Evolutionary conservation across 352 stramenopile genomes (phyloP).

Genomic region (Globisporangium viniferum): DNA sequence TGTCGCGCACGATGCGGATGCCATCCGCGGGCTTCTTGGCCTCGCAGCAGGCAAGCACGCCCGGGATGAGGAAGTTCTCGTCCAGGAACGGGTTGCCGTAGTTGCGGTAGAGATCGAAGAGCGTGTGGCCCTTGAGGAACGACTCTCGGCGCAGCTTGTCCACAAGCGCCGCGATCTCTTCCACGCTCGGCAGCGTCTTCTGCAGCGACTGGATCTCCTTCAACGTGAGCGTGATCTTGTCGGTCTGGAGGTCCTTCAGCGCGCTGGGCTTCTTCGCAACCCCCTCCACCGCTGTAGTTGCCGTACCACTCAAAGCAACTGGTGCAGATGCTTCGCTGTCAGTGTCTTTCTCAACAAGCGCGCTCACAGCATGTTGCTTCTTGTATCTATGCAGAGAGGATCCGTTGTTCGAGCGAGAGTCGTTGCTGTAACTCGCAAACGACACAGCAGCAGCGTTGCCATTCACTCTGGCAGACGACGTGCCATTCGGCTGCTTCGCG

Average conservation of each 20-base stretch:
- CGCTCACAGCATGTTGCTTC: constrained; percentile 2
- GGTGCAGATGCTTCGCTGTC: neutral
- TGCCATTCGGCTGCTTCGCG: constrained; percentile 12
- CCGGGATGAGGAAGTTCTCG: constrained; percentile 75
- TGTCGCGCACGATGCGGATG: constrained; percentile 79
- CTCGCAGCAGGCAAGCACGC: constrained; percentile 76
- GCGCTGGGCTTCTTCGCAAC: constrained; percentile 17
- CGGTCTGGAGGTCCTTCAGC: constrained; percentile 37
- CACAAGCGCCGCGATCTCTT: constrained; percentile 60
- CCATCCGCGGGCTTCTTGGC: constrained; percentile 68
- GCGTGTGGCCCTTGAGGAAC: constrained; percentile 68
- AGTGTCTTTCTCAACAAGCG: constrained; percentile 3
- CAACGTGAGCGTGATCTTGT: constrained; percentile 74
- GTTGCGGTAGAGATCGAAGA: constrained; percentile 86
- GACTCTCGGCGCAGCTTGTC: constrained; percentile 61
- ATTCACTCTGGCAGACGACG: constrained; percentile 6
- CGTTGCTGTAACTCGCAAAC: neutral
- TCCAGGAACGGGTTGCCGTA: constrained; percentile 83
- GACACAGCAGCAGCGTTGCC: neutral
- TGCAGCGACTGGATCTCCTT: constrained; percentile 72
- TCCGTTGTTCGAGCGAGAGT: neutral
- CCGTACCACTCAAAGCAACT: neutral
- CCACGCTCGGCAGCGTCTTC: constrained; percentile 66
- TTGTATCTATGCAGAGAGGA: neutral
- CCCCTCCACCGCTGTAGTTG: neutral